A percentile compares a stretch with the other conserved stretches of the same genome.
These are phyloP conservation scores for Moricandia arvensis DNA, from an alignment of 345 rosid species.

Conservation along the genomic window DNA sequence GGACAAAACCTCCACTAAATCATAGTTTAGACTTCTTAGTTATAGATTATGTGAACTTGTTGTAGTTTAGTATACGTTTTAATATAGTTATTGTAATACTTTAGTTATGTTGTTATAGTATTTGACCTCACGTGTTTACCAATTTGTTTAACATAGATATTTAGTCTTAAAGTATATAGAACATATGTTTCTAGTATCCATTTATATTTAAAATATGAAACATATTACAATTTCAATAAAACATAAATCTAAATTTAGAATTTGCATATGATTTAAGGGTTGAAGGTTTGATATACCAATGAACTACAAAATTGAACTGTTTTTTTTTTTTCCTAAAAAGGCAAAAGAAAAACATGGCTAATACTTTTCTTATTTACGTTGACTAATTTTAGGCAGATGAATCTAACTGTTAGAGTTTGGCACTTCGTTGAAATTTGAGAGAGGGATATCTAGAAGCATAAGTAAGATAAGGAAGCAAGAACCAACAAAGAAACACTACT, in stretches of 20 bases:
- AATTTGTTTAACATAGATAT: background rate
- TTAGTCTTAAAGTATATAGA: background rate
- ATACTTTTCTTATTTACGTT: background rate
- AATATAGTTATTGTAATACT: background rate
- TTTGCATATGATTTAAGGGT: background rate
- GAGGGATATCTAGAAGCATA: background rate
- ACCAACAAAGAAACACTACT: background rate
- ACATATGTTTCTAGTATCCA: background rate
- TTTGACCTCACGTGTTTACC: background rate
- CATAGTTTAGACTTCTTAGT: background rate
- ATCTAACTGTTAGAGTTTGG: constrained; percentile 22
- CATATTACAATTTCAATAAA: background rate
- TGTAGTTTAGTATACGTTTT: background rate
- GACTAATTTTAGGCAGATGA: background rate
- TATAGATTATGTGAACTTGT: background rate
- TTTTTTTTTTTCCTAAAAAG: background rate
- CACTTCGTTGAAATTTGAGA: constrained; percentile 27
- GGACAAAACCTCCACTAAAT: background rate
- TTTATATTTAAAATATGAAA: background rate
- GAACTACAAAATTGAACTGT: background rate
- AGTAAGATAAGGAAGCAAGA: constrained; percentile 1
- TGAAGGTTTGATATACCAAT: background rate
- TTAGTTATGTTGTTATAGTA: background rate
- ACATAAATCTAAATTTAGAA: background rate
- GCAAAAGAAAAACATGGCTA: background rate